phyloP scores from a whole-genome alignment of 805 yeast species.

The Starmerella roubikii region DNA sequence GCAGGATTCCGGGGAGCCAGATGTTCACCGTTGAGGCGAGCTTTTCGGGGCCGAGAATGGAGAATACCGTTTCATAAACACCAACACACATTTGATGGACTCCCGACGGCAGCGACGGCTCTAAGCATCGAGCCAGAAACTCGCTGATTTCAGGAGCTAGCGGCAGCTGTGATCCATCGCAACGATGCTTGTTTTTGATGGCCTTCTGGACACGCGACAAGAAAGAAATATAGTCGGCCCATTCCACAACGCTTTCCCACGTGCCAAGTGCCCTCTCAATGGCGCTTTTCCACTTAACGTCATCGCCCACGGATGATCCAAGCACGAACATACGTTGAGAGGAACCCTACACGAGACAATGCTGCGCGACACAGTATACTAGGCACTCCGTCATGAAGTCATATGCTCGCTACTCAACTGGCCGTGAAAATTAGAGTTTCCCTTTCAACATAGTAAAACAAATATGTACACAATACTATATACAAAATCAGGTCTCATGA shows the following conservation, averaged over 20 bases:
- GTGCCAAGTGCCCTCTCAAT: conserved; percentile 59
- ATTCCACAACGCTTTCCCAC: conserved; percentile 77
- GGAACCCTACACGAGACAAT: no score
- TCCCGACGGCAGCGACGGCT: conserved; percentile 80
- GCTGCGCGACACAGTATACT: no score
- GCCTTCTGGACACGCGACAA: conserved; percentile 67
- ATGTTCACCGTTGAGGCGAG: conserved; percentile 44
- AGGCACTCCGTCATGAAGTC: no score
- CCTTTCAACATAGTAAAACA: no score
- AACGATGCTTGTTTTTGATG: conserved; percentile 30
- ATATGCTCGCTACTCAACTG: no score
- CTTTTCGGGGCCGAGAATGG: conserved; percentile 41
- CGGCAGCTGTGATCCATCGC: conserved; percentile 38
- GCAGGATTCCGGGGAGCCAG: conserved; percentile 91
- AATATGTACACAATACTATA: not conserved
- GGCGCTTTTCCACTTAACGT: conserved; percentile 26
- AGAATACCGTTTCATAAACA: conserved; percentile 59
- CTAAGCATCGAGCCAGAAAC: conserved; percentile 62
- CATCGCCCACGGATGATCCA: conserved; percentile 16
- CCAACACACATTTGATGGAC: conserved; percentile 83
- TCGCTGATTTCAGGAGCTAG: conserved; percentile 51
- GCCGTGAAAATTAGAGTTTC: no score
- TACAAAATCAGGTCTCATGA: not conserved
- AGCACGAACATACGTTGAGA: conserved; percentile 7
- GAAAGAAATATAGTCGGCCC: conserved; percentile 97